Evolutionary conservation across 2,329 filamentous ascomycete genomes (phyloP).

Genomic region (Pseudogymnoascus sp.): DNA sequence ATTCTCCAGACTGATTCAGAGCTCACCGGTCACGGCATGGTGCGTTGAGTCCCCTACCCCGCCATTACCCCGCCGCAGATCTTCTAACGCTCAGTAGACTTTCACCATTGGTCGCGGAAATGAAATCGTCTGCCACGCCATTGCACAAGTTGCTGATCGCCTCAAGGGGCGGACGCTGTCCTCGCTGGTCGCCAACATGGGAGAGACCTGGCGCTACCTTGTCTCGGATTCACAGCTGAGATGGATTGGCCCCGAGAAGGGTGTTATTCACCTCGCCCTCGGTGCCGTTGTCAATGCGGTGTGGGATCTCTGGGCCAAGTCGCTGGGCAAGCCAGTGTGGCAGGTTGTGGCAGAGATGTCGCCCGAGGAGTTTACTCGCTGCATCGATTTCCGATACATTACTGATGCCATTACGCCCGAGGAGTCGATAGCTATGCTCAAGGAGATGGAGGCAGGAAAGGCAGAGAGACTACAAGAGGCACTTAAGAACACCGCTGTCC

Average conservation of each 20-base stretch:
- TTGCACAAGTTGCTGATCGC: constrained; percentile 65
- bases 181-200: constrained; percentile 70
- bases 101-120: constrained; percentile 84
- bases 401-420: constrained; percentile 79
- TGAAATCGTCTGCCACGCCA: constrained; percentile 79
- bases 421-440: constrained; percentile 66
- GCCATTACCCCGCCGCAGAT: neutral
- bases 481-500: constrained; percentile 63
- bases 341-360: constrained; percentile 79
- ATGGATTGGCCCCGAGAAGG: constrained; percentile 89
- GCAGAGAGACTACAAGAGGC: constrained; percentile 62
- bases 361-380: constrained; percentile 72
- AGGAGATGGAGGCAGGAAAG: constrained; percentile 58
- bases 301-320: constrained; percentile 89
- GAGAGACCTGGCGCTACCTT: constrained; percentile 80
- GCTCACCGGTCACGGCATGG: constrained; percentile 71
- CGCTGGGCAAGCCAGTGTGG: constrained; percentile 79
- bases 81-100: constrained; percentile 24
- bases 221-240: constrained; percentile 80
- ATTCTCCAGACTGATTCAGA: constrained; percentile 74
- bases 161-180: constrained; percentile 66
- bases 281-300: constrained; percentile 81
- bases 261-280: constrained; percentile 81
- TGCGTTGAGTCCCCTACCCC: constrained; percentile 27
- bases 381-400: constrained; percentile 90